Conservation (phyloP, 2,329 filamentous ascomycete genomes). For the Scortechinia acanthostroma region DNA sequence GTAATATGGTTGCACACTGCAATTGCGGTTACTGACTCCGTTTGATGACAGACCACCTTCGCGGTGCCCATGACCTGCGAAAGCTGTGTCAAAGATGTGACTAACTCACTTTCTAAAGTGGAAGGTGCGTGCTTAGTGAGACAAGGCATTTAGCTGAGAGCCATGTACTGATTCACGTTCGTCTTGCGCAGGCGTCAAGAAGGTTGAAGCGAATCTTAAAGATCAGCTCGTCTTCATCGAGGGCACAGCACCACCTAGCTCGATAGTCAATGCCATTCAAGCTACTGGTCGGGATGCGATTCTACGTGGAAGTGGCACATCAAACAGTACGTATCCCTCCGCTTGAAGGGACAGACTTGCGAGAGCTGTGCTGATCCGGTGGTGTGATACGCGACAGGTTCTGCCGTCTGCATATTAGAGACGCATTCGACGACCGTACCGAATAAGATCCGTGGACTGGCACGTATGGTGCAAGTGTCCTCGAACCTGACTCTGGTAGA, state of each 20-base stretch:
- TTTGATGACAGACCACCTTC: slow-evolving; percentile 54
- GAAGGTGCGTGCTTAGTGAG: slow-evolving; percentile 19
- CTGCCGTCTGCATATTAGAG: slow-evolving; percentile 68
- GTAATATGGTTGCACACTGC: not conserved
- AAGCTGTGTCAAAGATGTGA: slow-evolving; percentile 58
- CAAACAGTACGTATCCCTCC: slow-evolving; percentile 40
- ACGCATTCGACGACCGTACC: slow-evolving; percentile 49
- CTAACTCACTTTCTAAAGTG: slow-evolving; percentile 49
- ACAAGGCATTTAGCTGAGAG: too few relatives aligned
- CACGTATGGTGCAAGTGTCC: slow-evolving; percentile 86
- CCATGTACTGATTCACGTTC: too few relatives aligned
- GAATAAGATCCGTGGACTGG: slow-evolving; percentile 75
- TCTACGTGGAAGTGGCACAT: slow-evolving; percentile 56
- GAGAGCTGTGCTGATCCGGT: too few relatives aligned
- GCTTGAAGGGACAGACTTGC: not conserved
- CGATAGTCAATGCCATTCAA: slow-evolving; percentile 63
- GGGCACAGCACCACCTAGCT: slow-evolving; percentile 37
- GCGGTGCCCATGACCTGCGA: slow-evolving; percentile 68
- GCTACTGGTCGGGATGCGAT: slow-evolving; percentile 68
- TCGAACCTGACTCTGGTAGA: slow-evolving; percentile 76
- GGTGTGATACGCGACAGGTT: slow-evolving; percentile 33
- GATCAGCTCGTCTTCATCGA: slow-evolving; percentile 61
- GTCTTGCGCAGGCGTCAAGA: slow-evolving; percentile 49
- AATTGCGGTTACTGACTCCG: not conserved
- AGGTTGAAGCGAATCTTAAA: slow-evolving; percentile 55